Percentiles rank a stretch among this genome's conserved stretches.
Conservation (phyloP, 257 asterid genomes). For the Solanum ossicruentum region DNA sequence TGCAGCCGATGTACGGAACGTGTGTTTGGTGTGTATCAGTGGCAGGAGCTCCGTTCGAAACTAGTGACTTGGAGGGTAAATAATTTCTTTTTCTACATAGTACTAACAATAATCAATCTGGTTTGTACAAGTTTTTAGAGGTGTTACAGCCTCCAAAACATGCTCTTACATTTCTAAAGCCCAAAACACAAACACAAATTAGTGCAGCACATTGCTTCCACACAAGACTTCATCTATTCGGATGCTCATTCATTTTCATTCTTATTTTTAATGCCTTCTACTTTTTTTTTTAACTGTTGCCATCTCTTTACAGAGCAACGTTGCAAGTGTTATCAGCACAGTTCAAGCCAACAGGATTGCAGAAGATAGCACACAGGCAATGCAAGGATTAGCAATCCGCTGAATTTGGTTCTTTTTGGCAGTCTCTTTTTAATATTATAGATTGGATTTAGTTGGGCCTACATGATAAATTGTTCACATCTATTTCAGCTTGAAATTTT, state of each 20-base stretch:
- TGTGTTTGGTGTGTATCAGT: conserved; percentile 62
- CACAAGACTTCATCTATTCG: background rate
- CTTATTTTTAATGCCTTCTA: background rate
- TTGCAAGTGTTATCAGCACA: conserved; percentile 50
- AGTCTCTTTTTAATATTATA: background rate
- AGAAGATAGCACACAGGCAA: conserved; percentile 57
- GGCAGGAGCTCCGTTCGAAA: conserved; percentile 65
- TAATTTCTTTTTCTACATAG: background rate
- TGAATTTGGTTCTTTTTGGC: conserved; percentile 13
- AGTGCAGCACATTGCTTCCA: background rate
- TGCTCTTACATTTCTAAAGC: background rate
- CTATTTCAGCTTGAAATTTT: conserved; percentile 4
- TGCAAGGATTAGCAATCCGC: conserved; percentile 55
- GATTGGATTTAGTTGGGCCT: background rate
- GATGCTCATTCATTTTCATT: background rate
- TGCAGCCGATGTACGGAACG: conserved; percentile 67
- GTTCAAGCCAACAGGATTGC: conserved; percentile 70
- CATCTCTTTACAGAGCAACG: conserved; percentile 36
- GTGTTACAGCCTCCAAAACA: background rate
- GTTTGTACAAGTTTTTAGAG: background rate
- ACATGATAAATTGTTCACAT: background rate
- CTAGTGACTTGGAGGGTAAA: conserved; percentile 86
- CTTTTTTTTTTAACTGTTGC: background rate
- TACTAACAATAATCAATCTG: background rate
- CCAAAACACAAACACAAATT: background rate